phyloP scores from a whole-genome alignment of 192 early-diverging fungal species.

The Hyaloraphidium curvatum region DNA sequence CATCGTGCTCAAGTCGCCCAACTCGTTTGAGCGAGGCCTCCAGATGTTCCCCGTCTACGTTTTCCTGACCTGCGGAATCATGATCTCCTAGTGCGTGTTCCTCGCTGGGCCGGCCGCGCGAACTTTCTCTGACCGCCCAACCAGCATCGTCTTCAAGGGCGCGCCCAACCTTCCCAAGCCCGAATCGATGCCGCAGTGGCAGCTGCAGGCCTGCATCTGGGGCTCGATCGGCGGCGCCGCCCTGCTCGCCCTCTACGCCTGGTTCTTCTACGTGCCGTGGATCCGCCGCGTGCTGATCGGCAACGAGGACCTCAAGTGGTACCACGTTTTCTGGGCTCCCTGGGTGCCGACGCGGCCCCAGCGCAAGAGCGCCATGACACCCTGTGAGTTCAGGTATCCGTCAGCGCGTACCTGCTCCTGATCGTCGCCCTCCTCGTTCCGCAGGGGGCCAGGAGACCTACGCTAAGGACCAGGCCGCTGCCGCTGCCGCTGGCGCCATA shows the following conservation, averaged over 20 bases:
- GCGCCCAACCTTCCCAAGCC: neutral
- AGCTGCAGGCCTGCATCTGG: conserved; percentile 20
- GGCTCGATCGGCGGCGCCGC: conserved; percentile 15
- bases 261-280: conserved; percentile 5
- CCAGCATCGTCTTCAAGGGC: neutral
- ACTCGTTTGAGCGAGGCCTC: conserved; percentile 46
- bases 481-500: neutral
- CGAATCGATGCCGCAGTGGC: neutral
- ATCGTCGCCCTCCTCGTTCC: neutral
- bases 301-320: neutral
- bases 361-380: neutral
- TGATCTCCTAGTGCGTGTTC: neutral
- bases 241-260: neutral
- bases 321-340: neutral
- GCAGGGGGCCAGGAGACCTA: neutral
- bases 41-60: conserved; percentile 50
- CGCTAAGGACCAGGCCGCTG: neutral
- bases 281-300: neutral
- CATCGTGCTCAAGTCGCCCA: conserved; percentile 28
- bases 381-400: neutral
- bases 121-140: conserved; percentile 3
- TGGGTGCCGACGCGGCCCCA: neutral
- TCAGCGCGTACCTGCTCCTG: too few relatives aligned
- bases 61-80: conserved; percentile 38
- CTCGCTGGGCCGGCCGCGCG: neutral